These are phyloP conservation scores for Porcisia deanei DNA, from an alignment of 208 protist species.

Conservation along the genomic window DNA sequence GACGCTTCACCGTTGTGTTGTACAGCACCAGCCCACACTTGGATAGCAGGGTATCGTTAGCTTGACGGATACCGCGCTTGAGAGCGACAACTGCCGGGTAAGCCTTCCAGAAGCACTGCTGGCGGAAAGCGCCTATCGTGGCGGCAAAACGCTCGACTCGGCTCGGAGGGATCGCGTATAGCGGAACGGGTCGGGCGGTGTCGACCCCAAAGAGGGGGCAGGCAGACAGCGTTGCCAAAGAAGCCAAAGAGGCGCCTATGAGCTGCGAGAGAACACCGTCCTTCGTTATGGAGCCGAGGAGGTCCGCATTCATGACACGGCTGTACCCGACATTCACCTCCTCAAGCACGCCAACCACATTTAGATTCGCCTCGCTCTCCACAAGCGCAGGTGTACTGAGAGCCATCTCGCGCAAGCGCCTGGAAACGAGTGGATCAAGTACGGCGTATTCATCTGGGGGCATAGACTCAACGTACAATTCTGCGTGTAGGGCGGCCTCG, in stretches of 20 bases:
- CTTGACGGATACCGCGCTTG: constrained; percentile 64
- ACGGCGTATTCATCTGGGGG: constrained; percentile 91
- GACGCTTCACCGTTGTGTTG: constrained; percentile 41
- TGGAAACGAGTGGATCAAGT: constrained; percentile 63
- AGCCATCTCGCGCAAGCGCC: constrained; percentile 62
- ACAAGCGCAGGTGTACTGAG: constrained; percentile 76
- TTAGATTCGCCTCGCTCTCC: constrained; percentile 74
- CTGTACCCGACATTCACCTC: constrained; percentile 91
- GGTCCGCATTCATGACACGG: constrained; percentile 85
- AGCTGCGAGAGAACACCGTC: constrained; percentile 55
- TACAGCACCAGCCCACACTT: constrained; percentile 77
- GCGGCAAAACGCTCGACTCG: constrained; percentile 45
- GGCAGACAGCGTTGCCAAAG: constrained; percentile 5
- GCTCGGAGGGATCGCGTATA: constrained; percentile 53
- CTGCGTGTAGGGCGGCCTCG: constrained; percentile 78
- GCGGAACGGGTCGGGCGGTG: constrained; percentile 14
- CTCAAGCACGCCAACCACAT: constrained; percentile 58
- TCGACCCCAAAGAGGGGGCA: constrained; percentile 33
- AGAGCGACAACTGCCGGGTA: constrained; percentile 54
- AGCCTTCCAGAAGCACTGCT: constrained; percentile 57
- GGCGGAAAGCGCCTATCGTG: constrained; percentile 52
- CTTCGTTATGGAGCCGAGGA: constrained; percentile 70
- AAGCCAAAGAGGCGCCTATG: constrained; percentile 17
- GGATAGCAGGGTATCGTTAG: constrained; percentile 72
- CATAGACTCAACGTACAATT: constrained; percentile 95